phyloP scores from a whole-genome alignment of 2,329 filamentous ascomycete species.

The Fusarium oxysporum region DNA sequence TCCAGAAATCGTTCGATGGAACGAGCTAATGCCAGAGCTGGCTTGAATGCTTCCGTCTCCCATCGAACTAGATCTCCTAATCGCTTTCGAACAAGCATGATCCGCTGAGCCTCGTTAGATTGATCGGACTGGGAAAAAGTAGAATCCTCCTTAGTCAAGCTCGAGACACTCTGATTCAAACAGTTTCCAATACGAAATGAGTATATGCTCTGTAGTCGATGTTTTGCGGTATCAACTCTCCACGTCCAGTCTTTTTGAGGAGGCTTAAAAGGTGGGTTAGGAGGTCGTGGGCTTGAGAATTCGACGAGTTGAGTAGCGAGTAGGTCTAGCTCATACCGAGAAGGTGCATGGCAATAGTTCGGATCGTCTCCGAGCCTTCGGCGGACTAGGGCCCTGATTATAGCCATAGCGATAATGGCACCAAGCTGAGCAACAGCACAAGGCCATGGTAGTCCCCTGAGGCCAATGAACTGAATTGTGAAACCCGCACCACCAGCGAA shows the following conservation, averaged over 20 bases:
- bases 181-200: background rate
- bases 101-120: background rate
- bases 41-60: background rate
- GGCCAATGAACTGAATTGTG: background rate
- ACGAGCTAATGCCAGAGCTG: background rate
- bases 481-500: background rate
- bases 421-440: background rate
- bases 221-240: background rate
- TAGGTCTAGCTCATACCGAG: background rate
- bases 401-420: background rate
- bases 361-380: background rate
- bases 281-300: fast-evolving
- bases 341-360: background rate
- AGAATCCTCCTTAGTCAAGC: background rate
- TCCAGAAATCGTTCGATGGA: background rate
- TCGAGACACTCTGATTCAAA: background rate
- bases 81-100: background rate
- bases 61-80: background rate
- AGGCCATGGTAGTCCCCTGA: background rate
- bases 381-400: background rate
- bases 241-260: background rate
- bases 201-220: background rate
- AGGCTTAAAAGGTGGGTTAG: background rate
- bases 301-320: background rate
- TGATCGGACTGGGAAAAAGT: background rate